These are phyloP conservation scores for Acorus gramineus DNA, from an alignment of 106 monocot species.

Conservation along the genomic window DNA sequence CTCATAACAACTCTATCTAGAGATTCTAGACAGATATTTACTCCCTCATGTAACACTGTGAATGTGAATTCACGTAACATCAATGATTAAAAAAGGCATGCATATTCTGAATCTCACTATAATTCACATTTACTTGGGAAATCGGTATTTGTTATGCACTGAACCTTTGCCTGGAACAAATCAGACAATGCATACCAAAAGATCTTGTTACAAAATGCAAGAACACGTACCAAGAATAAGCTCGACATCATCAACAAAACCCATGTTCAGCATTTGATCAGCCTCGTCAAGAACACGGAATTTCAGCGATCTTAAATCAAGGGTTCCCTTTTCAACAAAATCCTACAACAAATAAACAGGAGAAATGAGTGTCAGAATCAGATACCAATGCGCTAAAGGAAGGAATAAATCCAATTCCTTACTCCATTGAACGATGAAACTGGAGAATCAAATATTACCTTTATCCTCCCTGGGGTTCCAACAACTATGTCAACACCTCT, in stretches of 20 bases:
- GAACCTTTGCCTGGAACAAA: too few relatives aligned
- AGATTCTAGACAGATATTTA: too few relatives aligned
- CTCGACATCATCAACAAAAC: conserved; percentile 95
- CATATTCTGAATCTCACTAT: too few relatives aligned
- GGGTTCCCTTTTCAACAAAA: conserved; percentile 55
- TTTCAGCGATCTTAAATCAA: conserved; percentile 72
- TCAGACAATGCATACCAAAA: too few relatives aligned
- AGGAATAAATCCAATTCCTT: neutral
- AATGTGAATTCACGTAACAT: too few relatives aligned
- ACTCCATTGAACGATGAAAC: neutral
- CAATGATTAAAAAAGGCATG: too few relatives aligned
- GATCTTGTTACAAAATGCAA: too few relatives aligned
- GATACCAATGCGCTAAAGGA: neutral
- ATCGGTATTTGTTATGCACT: too few relatives aligned
- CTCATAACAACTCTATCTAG: too few relatives aligned
- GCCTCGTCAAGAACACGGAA: conserved; percentile 99
- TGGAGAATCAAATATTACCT: conserved; percentile 32
- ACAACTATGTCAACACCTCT: conserved; percentile 94
- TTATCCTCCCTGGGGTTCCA: conserved; percentile 90
- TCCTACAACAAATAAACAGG: conserved; percentile 28
- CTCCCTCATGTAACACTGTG: too few relatives aligned
- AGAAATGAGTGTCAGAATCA: conserved; percentile 3
- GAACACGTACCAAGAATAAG: conserved; percentile 65
- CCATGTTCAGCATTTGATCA: conserved; percentile 99
- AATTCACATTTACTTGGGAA: too few relatives aligned